Conservation (phyloP, 2,329 filamentous ascomycete genomes). For the Trichocomaceae sp. region DNA sequence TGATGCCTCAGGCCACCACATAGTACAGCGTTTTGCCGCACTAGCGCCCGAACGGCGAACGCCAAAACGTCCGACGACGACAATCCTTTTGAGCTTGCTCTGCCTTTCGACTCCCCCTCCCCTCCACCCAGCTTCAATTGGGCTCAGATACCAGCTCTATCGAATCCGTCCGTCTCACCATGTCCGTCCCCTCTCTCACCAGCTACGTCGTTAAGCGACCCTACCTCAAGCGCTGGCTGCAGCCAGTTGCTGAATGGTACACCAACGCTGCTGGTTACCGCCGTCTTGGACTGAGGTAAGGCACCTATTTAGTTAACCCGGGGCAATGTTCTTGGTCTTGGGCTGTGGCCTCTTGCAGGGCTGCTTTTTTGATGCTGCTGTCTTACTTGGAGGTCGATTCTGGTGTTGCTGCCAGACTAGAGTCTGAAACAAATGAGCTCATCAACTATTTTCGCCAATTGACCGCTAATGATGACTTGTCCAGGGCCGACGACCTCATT, state of each 20-base stretch:
- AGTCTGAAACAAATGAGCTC: not conserved
- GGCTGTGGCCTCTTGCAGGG: not conserved
- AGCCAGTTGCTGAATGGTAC: slow-evolving; percentile 84
- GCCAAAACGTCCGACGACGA: slow-evolving; percentile 11
- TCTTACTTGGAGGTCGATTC: not conserved
- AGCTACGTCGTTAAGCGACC: slow-evolving; percentile 76
- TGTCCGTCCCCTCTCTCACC: slow-evolving; percentile 67
- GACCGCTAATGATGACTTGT: not conserved
- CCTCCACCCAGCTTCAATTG: slow-evolving; percentile 25
- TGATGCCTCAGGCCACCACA: slow-evolving; percentile 13
- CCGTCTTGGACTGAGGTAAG: slow-evolving; percentile 82
- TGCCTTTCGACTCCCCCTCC: slow-evolving; percentile 23
- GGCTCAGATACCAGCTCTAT: slow-evolving; percentile 14
- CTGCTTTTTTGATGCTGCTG: not conserved
- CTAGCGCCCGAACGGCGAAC: slow-evolving; percentile 5
- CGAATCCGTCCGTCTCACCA: slow-evolving; percentile 38
- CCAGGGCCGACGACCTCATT: slow-evolving; percentile 90
- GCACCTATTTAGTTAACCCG: not conserved
- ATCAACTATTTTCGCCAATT: not conserved
- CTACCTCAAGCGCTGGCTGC: slow-evolving; percentile 73
- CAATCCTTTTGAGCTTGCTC: slow-evolving; percentile 10
- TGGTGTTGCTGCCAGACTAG: not conserved
- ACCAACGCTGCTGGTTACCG: slow-evolving; percentile 83
- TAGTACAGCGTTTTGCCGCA: slow-evolving; percentile 11
- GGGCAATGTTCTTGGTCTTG: slow-evolving; percentile 1